Evolutionary conservation across 345 rosid species (phyloP), one percentile per base, ranked within the genome.

Genomic region (Gossypium stocksii): DNA sequence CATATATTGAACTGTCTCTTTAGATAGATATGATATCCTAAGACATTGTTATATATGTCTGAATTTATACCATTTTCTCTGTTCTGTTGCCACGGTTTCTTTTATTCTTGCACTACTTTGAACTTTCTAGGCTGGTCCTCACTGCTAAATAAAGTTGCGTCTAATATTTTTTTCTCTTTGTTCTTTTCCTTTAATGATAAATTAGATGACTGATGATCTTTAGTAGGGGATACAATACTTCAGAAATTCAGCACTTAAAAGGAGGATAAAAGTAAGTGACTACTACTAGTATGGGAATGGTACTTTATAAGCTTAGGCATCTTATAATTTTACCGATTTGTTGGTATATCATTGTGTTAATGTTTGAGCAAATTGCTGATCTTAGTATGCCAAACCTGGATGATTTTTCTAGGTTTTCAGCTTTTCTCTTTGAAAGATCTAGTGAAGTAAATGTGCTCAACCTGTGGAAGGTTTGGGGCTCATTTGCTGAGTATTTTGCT

Each of bases 381-480:
- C 25, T 45, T 15, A 19, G 52, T 13, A 65, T 65, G 29, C 70
- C 52, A 19, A 29, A 66, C 29, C 52, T 44, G 29, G 23, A 44
- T 19, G 25, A 4, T 20, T 65, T 66, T 44, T 9, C 46, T 20
- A 44, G n/a, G 53, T 22, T 46, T 22, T 12, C 2, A 20, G 54
- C 13, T 64, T 43, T 44, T 66, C 16, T 65, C 19, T 9, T 66
- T 22, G 34, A 66, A 20, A 17, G 9, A 5, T 44, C 48, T 17
- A 38, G 52, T 43, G 69, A 6, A 43, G 23, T 65, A 65, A 66
- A 44, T 66, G 71, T 66, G 38, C 71, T 46, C 71, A 22, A 66
- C 25, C 19, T 44, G 5, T 48, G 71, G 56, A 46, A 67, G 43
- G 19, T 46, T 20, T 19, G 45, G n/a, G 53, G 29, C 10, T 66